Evolutionary conservation across 2,329 filamentous ascomycete genomes (phyloP), one percentile per base, ranked within the genome.

Genomic region (Chrysoporthe deuterocubensis): DNA sequence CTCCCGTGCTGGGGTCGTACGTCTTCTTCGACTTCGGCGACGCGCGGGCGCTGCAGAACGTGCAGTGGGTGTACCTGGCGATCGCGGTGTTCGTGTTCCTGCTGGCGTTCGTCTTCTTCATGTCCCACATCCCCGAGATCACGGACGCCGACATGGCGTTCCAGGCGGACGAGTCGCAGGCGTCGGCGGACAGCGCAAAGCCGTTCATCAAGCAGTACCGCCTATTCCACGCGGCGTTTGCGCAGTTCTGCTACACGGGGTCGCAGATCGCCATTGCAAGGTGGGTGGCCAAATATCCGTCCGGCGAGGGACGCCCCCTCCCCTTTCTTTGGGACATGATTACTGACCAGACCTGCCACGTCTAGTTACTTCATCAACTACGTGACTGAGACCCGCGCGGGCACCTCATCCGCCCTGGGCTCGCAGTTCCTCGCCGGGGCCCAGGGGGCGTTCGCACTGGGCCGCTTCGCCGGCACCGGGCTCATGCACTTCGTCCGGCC

Each of bases 231-330:
- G 92, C 90, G 14, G 87, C 90, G 0, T 86, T 89, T 72, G 90
- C 91, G 0, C 92, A 95, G 72, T 94, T 94, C 78, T 92, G 89
- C 76, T 96, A 95, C 76, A 90, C 83, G 0, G 92, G 92, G 60
- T 88, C 91, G 0, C 92, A 94, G 75, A 82, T 90, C 44, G 87
- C 85, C 66, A 87, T 90, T 66, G 88, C 88, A 1, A 78, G 78
- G 46, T 75, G 56, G 52, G 71, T 7, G 7, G 16, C 13, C 21
- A 26, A 3, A 8, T 46, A n/a, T 37, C 4, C 14, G 32, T 43
- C 9, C 62, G 26, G 26, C 26, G 26, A 26, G 2, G 26, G 26
- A 26, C 26, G 26, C 50, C n/a, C 6, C 32, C 44, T 5, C n/a
- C 37, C 37, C 37, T 9, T 9, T 9, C 37, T 9, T 11, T 37